Evolutionary conservation across 805 yeast genomes (phyloP).

Genomic region (Isabelozyma heimii): DNA sequence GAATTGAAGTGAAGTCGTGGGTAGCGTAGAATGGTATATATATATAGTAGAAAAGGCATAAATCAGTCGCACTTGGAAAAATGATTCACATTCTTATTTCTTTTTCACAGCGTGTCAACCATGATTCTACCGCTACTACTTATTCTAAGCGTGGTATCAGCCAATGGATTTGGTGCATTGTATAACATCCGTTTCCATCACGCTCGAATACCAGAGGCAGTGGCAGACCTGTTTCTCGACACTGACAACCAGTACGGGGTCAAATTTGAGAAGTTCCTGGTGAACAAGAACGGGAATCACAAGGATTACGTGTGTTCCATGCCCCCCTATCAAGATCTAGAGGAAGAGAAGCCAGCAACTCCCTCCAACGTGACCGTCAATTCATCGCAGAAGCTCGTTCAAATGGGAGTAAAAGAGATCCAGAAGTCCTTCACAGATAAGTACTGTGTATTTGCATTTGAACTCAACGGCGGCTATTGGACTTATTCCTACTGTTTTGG

Average conservation of each 20-base stretch:
- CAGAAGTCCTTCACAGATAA: constrained; percentile 14
- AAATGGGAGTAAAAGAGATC: constrained; percentile 13
- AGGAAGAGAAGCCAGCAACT: background rate
- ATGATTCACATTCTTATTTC: too few species aligned
- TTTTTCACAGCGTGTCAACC: too few species aligned
- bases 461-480: constrained; percentile 48
- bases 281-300: constrained; percentile 2
- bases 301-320: constrained; percentile 19
- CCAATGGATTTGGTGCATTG: constrained; percentile 4
- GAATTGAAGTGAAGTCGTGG: too few species aligned
- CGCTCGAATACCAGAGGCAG: constrained; percentile 11
- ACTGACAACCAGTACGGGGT: constrained; percentile 5
- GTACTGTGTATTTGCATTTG: constrained; percentile 21
- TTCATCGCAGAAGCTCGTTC: constrained; percentile 8
- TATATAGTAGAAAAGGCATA: too few species aligned
- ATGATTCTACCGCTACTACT: background rate
- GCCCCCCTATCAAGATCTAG: constrained; percentile 7
- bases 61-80: too few species aligned
- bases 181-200: constrained; percentile 15
- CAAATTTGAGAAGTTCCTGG: constrained; percentile 14
- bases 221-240: constrained; percentile 10
- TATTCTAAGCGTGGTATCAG: background rate
- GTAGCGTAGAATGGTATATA: too few species aligned
- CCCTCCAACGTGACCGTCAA: background rate
- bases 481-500: constrained; percentile 51